Conservation (phyloP, 2,329 filamentous ascomycete genomes). For the Canariomyces notabilis region DNA sequence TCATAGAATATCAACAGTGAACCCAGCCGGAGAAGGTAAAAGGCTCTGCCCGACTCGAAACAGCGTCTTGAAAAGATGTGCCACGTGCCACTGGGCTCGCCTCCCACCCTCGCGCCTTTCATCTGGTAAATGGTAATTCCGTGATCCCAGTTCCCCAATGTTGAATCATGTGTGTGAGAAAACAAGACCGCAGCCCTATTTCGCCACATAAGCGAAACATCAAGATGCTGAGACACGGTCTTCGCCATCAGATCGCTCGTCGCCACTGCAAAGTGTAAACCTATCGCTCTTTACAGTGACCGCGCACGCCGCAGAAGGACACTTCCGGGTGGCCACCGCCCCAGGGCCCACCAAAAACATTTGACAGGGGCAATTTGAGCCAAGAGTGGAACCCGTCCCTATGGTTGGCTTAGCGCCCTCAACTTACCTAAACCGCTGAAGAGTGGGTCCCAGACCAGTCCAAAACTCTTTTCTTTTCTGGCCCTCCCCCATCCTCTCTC, state of each 20-base stretch:
- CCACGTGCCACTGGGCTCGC: conserved; percentile 5
- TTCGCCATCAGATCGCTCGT: conserved; percentile 9
- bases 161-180: too few species aligned
- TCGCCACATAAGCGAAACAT: conserved; percentile 5
- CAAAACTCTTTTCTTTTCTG: conserved; percentile 23
- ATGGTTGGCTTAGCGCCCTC: conserved; percentile 9
- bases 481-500: conserved; percentile 12
- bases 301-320: background rate
- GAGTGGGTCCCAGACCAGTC: conserved; percentile 21
- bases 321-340: background rate
- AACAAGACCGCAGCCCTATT: background rate
- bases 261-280: too few species aligned
- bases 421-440: conserved; percentile 17
- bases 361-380: background rate
- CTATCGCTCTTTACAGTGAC: too few species aligned
- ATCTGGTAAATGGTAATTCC: too few species aligned
- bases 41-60: background rate
- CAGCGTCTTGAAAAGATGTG: background rate
- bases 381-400: conserved; percentile 7
- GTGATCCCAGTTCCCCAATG: too few species aligned
- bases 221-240: background rate
- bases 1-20: too few species aligned
- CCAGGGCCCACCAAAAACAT: background rate
- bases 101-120: too few species aligned
- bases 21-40: conserved; percentile 4